A percentile compares a stretch with the other conserved stretches of the same genome.
Conservation (phyloP, 2,329 filamentous ascomycete species). For the Aureobasidium mangrovei region DNA sequence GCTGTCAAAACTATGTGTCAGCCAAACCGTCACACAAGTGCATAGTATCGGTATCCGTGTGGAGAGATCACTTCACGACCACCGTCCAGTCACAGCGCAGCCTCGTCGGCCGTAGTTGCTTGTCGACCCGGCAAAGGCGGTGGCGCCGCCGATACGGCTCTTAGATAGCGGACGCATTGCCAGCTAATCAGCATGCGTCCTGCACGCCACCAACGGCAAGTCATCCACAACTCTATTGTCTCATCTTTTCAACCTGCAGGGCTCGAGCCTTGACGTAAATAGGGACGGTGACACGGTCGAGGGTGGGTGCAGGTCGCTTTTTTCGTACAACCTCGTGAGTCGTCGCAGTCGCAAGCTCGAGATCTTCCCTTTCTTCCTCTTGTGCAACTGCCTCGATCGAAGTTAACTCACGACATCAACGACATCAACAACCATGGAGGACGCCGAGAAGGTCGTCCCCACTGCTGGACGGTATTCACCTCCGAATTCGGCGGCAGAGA, state of each 20-base stretch:
- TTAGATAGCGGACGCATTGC: constrained; percentile 1
- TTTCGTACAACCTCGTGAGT: constrained; percentile 7
- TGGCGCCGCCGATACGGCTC: not conserved
- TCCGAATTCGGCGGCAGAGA: constrained; percentile 13
- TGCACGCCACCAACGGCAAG: constrained; percentile 4
- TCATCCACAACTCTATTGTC: not conserved
- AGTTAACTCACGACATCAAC: not conserved
- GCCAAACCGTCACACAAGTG: not conserved
- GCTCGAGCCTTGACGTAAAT: constrained; percentile 7
- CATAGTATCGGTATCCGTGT: not conserved
- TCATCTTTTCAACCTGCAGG: not conserved
- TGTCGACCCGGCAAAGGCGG: not conserved
- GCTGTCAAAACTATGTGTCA: constrained; percentile 3
- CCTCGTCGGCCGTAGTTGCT: not conserved
- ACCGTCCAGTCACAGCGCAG: not conserved
- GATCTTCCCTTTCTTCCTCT: not conserved
- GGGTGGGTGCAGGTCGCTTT: not conserved
- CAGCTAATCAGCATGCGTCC: constrained; percentile 1
- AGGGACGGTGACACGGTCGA: constrained; percentile 4
- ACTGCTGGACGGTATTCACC: constrained; percentile 16
- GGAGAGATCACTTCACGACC: not conserved
- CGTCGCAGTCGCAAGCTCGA: constrained; percentile 1
- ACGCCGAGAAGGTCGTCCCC: constrained; percentile 16
- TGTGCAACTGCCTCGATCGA: not conserved
- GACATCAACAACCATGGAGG: constrained; percentile 17